Evolutionary conservation across 2,329 filamentous ascomycete genomes (phyloP).

Genomic region (Knoxdaviesia proteae): DNA sequence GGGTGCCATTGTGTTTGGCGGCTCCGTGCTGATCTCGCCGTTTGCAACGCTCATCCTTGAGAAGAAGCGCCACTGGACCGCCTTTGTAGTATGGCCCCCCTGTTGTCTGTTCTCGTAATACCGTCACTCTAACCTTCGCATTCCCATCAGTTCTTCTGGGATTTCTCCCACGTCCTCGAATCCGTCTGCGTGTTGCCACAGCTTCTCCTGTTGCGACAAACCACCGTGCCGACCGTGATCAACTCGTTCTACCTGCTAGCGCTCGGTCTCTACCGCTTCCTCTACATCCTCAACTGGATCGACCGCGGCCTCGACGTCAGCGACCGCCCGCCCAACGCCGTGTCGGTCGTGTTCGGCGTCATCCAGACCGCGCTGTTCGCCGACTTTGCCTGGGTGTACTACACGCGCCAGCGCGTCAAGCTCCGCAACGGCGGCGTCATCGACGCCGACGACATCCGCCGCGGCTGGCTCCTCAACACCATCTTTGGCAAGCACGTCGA

Average conservation of each 20-base stretch:
- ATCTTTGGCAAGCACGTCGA: conserved; percentile 46
- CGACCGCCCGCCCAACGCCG: conserved; percentile 40
- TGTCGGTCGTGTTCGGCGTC: conserved; percentile 68
- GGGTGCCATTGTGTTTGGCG: conserved; percentile 46
- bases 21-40: conserved; percentile 46
- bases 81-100: no score
- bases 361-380: conserved; percentile 78
- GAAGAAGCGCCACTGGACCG: conserved; percentile 14
- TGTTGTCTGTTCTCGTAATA: conserved; percentile 7
- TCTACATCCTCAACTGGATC: conserved; percentile 90
- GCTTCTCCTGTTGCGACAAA: conserved; percentile 76
- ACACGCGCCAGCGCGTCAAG: conserved; percentile 81
- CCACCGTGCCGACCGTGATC: conserved; percentile 87
- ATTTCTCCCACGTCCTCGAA: conserved; percentile 81
- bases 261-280: conserved; percentile 66
- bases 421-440: conserved; percentile 72
- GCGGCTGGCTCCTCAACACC: conserved; percentile 64
- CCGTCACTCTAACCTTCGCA: not conserved
- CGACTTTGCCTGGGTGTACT: conserved; percentile 97
- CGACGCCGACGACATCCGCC: conserved; percentile 69
- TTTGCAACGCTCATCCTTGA: conserved; percentile 52
- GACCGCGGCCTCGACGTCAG: conserved; percentile 39
- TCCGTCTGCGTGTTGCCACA: conserved; percentile 81
- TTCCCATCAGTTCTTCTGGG: conserved; percentile 47
- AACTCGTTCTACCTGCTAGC: conserved; percentile 89